phyloP scores from a whole-genome alignment of 495 filamentous ascomycete species.

The Niebla homalea region DNA sequence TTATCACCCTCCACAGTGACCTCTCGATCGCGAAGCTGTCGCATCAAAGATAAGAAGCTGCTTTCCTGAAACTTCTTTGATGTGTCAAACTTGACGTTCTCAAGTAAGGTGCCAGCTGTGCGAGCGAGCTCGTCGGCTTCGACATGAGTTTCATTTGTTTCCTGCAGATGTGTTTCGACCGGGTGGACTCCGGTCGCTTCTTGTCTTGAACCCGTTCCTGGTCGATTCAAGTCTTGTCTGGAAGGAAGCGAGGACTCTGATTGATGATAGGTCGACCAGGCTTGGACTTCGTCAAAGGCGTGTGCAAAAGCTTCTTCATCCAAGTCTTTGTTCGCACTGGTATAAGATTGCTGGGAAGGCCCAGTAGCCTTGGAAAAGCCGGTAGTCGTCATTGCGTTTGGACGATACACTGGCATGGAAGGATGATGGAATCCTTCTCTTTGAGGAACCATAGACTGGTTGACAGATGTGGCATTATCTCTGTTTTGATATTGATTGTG shows the following conservation, averaged over 20 bases:
- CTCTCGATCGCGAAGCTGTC: constrained; percentile 42
- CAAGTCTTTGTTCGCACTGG: constrained; percentile 27
- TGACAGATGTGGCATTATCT: constrained; percentile 7
- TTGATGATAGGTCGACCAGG: background rate
- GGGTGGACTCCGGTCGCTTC: constrained; percentile 3
- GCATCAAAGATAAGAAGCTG: constrained; percentile 66
- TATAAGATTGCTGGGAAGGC: constrained; percentile 18
- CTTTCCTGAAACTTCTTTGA: constrained; percentile 66
- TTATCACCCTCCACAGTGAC: constrained; percentile 40
- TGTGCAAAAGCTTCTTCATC: constrained; percentile 52
- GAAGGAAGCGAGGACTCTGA: no score
- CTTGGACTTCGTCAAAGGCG: constrained; percentile 39
- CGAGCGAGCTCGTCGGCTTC: constrained; percentile 56
- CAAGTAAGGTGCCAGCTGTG: constrained; percentile 57
- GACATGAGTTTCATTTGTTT: constrained; percentile 13
- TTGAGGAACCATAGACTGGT: constrained; percentile 16
- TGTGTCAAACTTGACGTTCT: constrained; percentile 53
- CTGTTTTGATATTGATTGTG: constrained; percentile 11
- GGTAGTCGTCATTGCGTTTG: constrained; percentile 4
- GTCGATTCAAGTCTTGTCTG: constrained; percentile 12
- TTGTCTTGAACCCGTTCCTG: constrained; percentile 13
- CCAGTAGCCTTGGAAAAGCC: constrained; percentile 5
- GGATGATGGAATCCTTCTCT: background rate
- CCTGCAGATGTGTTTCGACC: constrained; percentile 18
- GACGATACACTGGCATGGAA: background rate